Base-by-base conservation (phyloP, 768 basidiomycete genomes). In the Mycena capillaripes region DNA sequence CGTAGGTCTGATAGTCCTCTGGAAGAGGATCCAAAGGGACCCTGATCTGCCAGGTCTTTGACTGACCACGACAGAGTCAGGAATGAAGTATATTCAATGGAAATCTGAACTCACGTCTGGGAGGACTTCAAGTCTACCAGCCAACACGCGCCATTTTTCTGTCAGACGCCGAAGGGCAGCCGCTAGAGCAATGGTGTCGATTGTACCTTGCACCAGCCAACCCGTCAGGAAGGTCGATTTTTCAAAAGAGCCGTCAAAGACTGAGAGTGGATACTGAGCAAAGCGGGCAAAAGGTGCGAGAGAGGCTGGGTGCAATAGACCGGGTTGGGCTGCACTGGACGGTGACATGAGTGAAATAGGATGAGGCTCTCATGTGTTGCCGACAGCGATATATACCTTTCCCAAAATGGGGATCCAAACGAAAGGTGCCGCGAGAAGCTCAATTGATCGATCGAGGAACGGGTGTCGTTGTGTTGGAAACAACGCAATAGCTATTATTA, bases 161-260 rank as follows among this genome's bases (percentile, higher is more conserved):
- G 81, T 83, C 25, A 84, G 64, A 10, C 79, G 76, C 7, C 72
- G 63, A 65, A 86, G 75, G 10, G 84, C 84, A 30, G 57, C 50
- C 4, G 71, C 71, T 25, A 86, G 69, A 42, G 78, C 79, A 29
- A 78, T 66, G n/a, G 75, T 74, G 74, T 86, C 82, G 55, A 86
- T 78, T 29, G 72, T 78, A 10, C 85, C 85, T 74, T 84, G 80
- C 2, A 86, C 80, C 11, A 86, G 78, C 86, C 86, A 86, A 19
- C 84, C 86, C 23, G 84, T 86, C 21, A 84, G 76, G 67, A 86
- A 84, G 2, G 81, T 81, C 3, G 83, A 83, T 7, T 58, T 64
- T 60, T 75, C 64, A 53, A 73, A 70, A 1, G 61, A 23, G 50
- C 73, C 76, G 66, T 86, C 84, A 72, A 86, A 83, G 17, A 78